Percentiles rank a stretch among this genome's conserved stretches.
Conservation (phyloP, 139 green algal genomes). For the Coelastrella sp. region DNA sequence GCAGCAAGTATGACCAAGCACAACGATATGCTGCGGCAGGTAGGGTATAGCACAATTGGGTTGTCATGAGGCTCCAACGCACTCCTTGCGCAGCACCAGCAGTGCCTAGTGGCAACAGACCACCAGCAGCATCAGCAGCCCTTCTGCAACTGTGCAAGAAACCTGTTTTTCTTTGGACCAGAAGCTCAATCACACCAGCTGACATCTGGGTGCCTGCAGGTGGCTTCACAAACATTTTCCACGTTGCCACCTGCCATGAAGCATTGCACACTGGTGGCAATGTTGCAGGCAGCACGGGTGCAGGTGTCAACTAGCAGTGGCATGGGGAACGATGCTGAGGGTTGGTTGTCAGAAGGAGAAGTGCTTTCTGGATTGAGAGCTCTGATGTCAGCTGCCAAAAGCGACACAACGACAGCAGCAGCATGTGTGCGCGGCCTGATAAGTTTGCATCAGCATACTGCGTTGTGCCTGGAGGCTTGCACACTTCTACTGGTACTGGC, state of each 20-base stretch:
- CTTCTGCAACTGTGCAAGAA: no score
- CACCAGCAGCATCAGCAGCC: no score
- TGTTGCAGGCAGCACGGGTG: conserved; percentile 19
- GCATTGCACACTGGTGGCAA: background rate
- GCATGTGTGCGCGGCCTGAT: conserved; percentile 9
- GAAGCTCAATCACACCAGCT: no score
- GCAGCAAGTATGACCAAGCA: conserved; percentile 15
- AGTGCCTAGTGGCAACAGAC: no score
- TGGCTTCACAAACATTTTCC: background rate
- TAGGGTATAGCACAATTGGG: no score
- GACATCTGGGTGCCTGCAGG: no score
- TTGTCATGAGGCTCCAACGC: no score
- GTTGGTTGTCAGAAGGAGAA: background rate
- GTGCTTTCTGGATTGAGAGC: background rate
- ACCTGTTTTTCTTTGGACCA: no score
- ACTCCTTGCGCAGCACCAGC: no score
- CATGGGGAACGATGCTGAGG: background rate
- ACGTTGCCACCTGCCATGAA: background rate
- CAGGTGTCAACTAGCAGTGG: background rate
- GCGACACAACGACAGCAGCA: background rate
- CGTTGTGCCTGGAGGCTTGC: background rate
- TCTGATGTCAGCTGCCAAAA: background rate
- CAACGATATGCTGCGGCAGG: conserved; percentile 3
- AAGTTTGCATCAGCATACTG: background rate
- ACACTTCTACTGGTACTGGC: background rate